Conservation (phyloP, 768 basidiomycete genomes). For the Sporobolomyces phaffii region DNA sequence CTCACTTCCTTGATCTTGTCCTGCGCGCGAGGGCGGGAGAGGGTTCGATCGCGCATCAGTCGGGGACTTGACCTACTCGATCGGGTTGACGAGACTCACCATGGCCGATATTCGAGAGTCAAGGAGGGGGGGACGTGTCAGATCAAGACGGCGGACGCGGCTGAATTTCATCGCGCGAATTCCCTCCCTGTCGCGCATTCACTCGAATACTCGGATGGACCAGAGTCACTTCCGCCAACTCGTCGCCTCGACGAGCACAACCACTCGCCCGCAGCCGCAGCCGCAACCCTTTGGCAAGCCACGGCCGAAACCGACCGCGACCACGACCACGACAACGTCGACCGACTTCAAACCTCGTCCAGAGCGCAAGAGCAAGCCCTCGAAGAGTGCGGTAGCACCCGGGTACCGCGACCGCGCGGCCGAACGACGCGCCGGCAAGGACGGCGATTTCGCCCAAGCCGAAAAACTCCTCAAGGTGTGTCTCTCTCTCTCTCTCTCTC, state of each 20-base stretch:
- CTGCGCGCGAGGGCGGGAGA: slow-evolving; percentile 35
- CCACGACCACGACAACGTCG: too few relatives aligned
- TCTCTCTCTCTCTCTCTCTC: background rate
- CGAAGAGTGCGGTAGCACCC: slow-evolving; percentile 43
- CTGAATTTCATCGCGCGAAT: background rate
- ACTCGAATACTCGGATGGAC: background rate
- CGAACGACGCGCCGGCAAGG: slow-evolving; percentile 62
- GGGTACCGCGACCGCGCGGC: slow-evolving; percentile 70
- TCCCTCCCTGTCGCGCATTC: background rate
- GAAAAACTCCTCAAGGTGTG: slow-evolving; percentile 33
- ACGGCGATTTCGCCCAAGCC: slow-evolving; percentile 66
- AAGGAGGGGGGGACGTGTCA: too few relatives aligned
- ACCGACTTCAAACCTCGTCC: slow-evolving; percentile 70
- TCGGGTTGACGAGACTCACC: background rate
- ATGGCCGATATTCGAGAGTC: too few relatives aligned
- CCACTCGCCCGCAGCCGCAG: background rate
- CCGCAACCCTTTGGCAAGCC: background rate
- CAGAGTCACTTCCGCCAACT: background rate
- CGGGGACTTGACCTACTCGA: too few relatives aligned
- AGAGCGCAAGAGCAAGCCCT: background rate
- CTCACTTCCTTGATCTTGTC: slow-evolving; percentile 54
- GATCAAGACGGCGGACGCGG: background rate
- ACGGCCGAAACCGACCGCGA: slow-evolving; percentile 10
- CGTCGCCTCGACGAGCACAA: background rate
- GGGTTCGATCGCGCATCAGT: background rate